Evolutionary conservation across 2,329 filamentous ascomycete species (phyloP), one percentile per base, ranked within the genome.

Genomic region (Cytospora mali): DNA sequence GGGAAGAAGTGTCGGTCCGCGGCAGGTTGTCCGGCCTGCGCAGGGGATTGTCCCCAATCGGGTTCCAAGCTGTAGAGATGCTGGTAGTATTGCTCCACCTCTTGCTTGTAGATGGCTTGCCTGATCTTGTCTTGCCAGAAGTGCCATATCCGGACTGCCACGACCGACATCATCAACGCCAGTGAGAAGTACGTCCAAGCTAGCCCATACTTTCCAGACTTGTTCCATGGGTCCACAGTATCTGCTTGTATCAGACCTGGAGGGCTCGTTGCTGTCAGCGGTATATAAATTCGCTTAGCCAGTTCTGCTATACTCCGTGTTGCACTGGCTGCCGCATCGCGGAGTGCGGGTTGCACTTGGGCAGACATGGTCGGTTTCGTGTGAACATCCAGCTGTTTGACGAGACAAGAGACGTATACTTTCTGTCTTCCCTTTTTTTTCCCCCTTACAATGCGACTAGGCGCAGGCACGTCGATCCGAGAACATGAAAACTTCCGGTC

Each of bases 101-200:
- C 87, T 72, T 95, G 88, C 77, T 96, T 94, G 78, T 95, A 91
- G 64, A 95, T 86, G 66, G 92, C 93, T 68, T 93, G 91, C 68
- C 93, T 87, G 68, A 96, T 92, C 78, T 95, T 96, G 79, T 97
- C 93, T 69, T 93, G 92, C 89, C 92, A 97, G 69, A 90, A 88
- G 75, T 97, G 90, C 81, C 93, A 97, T 72, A 91, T 82, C 68
- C 92, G 87, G 72, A 94, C 80, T 13, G 89, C 71, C 13, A 90
- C 78, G 5, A 93, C 87, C 59, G 86, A 70, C 29, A 84, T 82
- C 67, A 93, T 82, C 64, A 97, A 75, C 56, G 88, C 86, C 55
- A 96, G 75, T 58, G 90, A 88, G 71, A 97, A 96, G 75, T 96
- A 97, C 16, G 94, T 92, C 87, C 92, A 97, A 62, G 89, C 92